A percentile compares a stretch with the other conserved stretches of the same genome.
These are phyloP conservation scores for Colletotrichum sojae DNA, from an alignment of 2,329 filamentous ascomycete species.

Conservation along the genomic window DNA sequence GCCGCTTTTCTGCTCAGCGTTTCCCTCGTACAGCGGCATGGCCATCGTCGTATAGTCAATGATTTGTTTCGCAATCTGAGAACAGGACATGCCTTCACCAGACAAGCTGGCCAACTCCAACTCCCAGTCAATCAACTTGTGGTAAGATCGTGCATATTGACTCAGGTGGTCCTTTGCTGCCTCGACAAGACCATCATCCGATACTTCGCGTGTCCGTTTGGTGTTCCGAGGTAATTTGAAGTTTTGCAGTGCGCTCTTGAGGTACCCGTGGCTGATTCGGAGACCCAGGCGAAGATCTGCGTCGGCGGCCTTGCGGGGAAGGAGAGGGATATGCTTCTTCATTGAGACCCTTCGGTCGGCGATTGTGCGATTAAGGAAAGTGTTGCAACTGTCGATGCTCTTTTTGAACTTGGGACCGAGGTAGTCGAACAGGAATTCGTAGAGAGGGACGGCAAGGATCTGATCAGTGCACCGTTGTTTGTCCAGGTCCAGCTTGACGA, in stretches of 20 bases:
- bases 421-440: constrained; percentile 47
- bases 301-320: constrained; percentile 55
- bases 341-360: constrained; percentile 53
- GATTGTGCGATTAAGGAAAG: constrained; percentile 55
- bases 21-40: constrained; percentile 54
- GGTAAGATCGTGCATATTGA: constrained; percentile 42
- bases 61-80: constrained; percentile 51
- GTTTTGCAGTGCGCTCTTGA: constrained; percentile 40
- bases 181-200: constrained; percentile 18
- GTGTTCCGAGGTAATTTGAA: background rate
- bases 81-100: constrained; percentile 30
- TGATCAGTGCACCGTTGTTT: constrained; percentile 41
- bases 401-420: constrained; percentile 48
- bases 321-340: constrained; percentile 54
- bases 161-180: constrained; percentile 37
- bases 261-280: constrained; percentile 55
- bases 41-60: constrained; percentile 51
- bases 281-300: constrained; percentile 54
- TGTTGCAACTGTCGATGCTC: constrained; percentile 48
- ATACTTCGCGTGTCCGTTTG: background rate
- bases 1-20: constrained; percentile 64
- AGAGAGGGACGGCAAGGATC: constrained; percentile 34
- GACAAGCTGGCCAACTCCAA: constrained; percentile 4
- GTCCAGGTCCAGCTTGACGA: constrained; percentile 69
- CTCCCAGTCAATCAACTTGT: constrained; percentile 42